Evolutionary conservation across 768 basidiomycete genomes (phyloP).

Genomic region (Lactifluus volemus): DNA sequence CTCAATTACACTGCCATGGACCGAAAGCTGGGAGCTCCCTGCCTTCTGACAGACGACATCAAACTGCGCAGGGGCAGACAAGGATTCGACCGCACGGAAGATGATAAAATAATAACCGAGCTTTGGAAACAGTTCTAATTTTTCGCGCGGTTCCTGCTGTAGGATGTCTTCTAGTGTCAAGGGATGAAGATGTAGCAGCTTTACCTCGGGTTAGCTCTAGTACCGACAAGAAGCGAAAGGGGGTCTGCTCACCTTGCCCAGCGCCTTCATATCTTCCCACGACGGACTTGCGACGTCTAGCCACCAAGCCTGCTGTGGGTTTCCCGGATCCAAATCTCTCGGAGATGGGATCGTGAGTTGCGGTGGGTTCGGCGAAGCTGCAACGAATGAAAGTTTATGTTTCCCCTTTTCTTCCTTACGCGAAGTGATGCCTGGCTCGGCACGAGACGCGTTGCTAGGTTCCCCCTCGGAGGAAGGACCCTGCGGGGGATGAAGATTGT

Average conservation of each 20-base stretch:
- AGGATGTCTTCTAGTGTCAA: constrained; percentile 90
- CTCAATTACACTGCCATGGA: constrained; percentile 51
- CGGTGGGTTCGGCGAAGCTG: not conserved
- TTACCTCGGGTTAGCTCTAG: not conserved
- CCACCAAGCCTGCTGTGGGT: constrained; percentile 69
- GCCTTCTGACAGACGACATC: constrained; percentile 25
- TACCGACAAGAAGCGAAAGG: not conserved
- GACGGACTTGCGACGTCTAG: constrained; percentile 82
- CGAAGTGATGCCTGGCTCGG: not conserved
- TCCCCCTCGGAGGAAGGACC: not conserved
- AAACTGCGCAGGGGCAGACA: constrained; percentile 34
- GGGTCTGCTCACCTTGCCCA: constrained; percentile 57
- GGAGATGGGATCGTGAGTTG: not conserved
- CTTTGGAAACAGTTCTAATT: constrained; percentile 77
- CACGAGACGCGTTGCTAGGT: not conserved
- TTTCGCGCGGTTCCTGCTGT: constrained; percentile 86
- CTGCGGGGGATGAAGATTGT: not conserved
- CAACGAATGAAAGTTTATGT: constrained; percentile 24
- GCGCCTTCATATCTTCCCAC: constrained; percentile 77
- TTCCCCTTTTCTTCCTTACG: constrained; percentile 39
- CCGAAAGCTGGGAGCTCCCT: constrained; percentile 16
- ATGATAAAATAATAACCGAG: constrained; percentile 91
- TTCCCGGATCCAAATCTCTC: constrained; percentile 8
- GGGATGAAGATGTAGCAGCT: constrained; percentile 86
- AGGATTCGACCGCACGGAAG: constrained; percentile 71